Evolutionary conservation across 2,329 filamentous ascomycete genomes (phyloP), one percentile per base, ranked within the genome.

Genomic region (Aspergillus brasiliensis): DNA sequence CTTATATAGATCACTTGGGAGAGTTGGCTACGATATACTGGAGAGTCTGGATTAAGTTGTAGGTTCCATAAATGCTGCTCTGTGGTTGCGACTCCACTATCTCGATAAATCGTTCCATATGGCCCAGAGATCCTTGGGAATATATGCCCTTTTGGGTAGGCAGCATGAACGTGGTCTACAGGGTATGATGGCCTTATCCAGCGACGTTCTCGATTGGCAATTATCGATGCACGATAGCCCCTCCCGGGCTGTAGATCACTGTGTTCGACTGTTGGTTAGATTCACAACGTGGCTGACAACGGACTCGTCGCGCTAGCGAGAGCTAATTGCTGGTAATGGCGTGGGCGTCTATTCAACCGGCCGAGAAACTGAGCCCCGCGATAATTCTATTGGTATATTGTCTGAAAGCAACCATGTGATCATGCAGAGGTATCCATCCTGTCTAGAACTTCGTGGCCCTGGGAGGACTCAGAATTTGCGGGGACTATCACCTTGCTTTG

Each of bases 401-500:
- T 11, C n/a, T 19, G 40, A 17, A 27, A 19, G 7, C 23, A 49
- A 19, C 46, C 46, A 31, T 31, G 31, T 11, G 21, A n/a, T 57
- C 62, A 72, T 57, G 25, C 57, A 27, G 66, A 70, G 5, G 58
- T 73, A 54, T 78, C 72, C 67, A 78, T 73, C 54, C 67, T 70
- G 68, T 78, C 76, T 63, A 71, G 2, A 70, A 59, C 59, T 67
- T 63, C 11, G 55, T 69, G 40, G 61, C 65, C 27, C 37, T 59
- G 23, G 17, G 40, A 23, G 37, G 55, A 28, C 8, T 51, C 57
- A 34, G 58, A 40, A 10, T 54, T 57, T 17, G 46, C 49, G 42
- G 51, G 28, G 44, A 28, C 13, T 49, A 60, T 48, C 48, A 64
- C 69, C 53, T 67, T 73, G 65, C 80, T 82, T 65, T 88, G 89